Conservation (phyloP, 805 yeast genomes). For the Cyberlindnera suaveolens region DNA sequence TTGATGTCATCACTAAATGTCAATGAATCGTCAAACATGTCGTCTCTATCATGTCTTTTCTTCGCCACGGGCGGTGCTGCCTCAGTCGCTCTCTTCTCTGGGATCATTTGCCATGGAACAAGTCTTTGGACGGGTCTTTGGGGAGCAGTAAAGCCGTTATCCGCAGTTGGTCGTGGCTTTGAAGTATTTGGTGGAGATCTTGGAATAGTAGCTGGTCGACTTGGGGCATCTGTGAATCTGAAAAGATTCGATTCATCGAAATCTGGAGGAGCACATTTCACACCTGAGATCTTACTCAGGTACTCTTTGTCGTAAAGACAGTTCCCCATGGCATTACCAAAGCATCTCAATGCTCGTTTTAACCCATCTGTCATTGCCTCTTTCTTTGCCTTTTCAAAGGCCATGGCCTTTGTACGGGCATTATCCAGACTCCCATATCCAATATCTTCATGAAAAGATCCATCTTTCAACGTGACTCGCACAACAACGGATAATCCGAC, state of each 20-base stretch:
- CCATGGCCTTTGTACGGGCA: conserved; percentile 63
- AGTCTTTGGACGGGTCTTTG: not conserved
- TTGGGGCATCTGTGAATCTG: conserved; percentile 24
- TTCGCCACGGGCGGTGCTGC: conserved; percentile 3
- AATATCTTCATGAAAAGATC: conserved; percentile 74
- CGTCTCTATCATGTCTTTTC: conserved; percentile 20
- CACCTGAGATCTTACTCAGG: conserved; percentile 38
- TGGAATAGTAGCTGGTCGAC: conserved; percentile 13
- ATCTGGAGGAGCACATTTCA: conserved; percentile 38
- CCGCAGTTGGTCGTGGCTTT: conserved; percentile 1
- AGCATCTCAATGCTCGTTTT: conserved; percentile 71
- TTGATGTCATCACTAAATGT: conserved; percentile 44
- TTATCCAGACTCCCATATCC: conserved; percentile 84
- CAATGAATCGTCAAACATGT: conserved; percentile 45
- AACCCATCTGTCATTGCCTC: conserved; percentile 82
- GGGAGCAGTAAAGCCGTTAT: not conserved
- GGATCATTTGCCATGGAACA: conserved; percentile 2
- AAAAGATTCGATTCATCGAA: conserved; percentile 37
- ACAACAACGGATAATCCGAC: conserved; percentile 71
- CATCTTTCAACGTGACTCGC: conserved; percentile 66
- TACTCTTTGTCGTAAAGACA: conserved; percentile 77
- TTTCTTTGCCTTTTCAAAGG: conserved; percentile 78
- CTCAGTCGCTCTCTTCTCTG: conserved; percentile 12
- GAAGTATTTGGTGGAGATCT: not conserved
- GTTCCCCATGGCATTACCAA: conserved; percentile 79